Conservation (phyloP, 2,329 filamentous ascomycete genomes). For the Aspergillus pseudoglaucus region DNA sequence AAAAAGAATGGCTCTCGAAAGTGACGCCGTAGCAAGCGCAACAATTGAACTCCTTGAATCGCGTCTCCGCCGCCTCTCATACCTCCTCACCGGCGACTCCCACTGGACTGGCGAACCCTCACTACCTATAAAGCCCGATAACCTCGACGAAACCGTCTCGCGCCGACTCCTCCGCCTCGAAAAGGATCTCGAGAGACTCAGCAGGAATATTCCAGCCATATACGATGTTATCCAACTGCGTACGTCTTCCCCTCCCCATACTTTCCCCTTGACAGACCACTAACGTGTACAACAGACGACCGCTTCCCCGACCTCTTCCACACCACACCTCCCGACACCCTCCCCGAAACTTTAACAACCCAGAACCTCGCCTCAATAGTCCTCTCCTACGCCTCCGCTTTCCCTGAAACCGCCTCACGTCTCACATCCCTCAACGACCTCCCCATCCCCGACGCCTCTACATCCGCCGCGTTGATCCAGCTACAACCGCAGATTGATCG, state of each 20-base stretch:
- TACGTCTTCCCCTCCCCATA: slow-evolving; percentile 14
- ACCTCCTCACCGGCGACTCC: slow-evolving; percentile 37
- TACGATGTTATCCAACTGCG: slow-evolving; percentile 38
- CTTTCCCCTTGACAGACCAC: slow-evolving; percentile 2
- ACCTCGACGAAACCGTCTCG: slow-evolving; percentile 33
- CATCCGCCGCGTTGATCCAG: slow-evolving; percentile 37
- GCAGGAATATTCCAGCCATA: slow-evolving; percentile 31
- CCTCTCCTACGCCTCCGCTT: slow-evolving; percentile 40
- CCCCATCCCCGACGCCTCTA: slow-evolving; percentile 37
- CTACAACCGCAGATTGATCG: slow-evolving; percentile 38
- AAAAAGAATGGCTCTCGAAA: slow-evolving; percentile 26
- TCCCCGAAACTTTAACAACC: slow-evolving; percentile 31
- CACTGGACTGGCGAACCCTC: slow-evolving; percentile 35
- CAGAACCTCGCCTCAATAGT: slow-evolving; percentile 36
- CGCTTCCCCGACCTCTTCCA: slow-evolving; percentile 38
- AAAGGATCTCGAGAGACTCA: slow-evolving; percentile 31
- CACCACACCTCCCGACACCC: slow-evolving; percentile 23
- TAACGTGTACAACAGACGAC: slow-evolving; percentile 22
- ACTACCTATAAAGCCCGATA: slow-evolving; percentile 26
- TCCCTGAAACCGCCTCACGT: slow-evolving; percentile 42
- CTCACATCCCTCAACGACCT: slow-evolving; percentile 44
- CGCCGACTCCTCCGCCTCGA: slow-evolving; percentile 35
- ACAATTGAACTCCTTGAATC: slow-evolving; percentile 40
- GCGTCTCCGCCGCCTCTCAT: slow-evolving; percentile 39
- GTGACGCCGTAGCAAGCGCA: slow-evolving; percentile 30